Conservation (phyloP, 768 basidiomycete genomes). For the Tulasnella calospora region DNA sequence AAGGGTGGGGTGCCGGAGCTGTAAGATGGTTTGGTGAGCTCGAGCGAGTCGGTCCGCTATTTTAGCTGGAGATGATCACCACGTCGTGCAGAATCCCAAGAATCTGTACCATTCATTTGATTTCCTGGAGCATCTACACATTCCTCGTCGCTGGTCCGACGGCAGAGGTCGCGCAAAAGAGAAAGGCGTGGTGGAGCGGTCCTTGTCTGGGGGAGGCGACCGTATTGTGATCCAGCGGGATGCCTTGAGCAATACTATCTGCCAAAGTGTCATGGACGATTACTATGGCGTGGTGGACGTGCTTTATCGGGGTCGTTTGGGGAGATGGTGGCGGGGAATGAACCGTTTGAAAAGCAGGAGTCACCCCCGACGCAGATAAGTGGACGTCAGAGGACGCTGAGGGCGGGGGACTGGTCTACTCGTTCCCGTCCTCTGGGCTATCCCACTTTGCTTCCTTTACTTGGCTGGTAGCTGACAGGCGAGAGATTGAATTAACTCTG, state of each 20-base stretch:
- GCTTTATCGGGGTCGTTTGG: constrained; percentile 1
- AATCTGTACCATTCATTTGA: constrained; percentile 76
- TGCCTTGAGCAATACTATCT: constrained; percentile 25
- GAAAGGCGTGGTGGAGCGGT: constrained; percentile 68
- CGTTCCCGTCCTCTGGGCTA: background rate
- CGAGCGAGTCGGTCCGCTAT: constrained; percentile 35
- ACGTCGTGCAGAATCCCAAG: constrained; percentile 75
- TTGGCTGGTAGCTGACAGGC: background rate
- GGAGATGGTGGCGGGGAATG: background rate
- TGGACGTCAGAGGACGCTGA: background rate
- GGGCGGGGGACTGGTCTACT: background rate
- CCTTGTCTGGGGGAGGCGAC: constrained; percentile 68
- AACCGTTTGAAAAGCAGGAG: background rate
- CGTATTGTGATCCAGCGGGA: constrained; percentile 50
- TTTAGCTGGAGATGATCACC: constrained; percentile 52
- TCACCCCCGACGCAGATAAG: background rate
- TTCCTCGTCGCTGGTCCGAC: constrained; percentile 41
- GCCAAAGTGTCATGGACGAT: constrained; percentile 18
- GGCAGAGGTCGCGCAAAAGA: constrained; percentile 71
- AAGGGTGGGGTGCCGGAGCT: constrained; percentile 38
- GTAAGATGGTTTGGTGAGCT: constrained; percentile 29
- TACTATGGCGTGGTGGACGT: constrained; percentile 23
- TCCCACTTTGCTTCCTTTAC: constrained; percentile 45
- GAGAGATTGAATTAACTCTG: background rate
- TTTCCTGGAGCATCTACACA: constrained; percentile 62